Evolutionary conservation across 177 flowering plant genomes (phyloP).

Genomic region (Vitis hybrid): DNA sequence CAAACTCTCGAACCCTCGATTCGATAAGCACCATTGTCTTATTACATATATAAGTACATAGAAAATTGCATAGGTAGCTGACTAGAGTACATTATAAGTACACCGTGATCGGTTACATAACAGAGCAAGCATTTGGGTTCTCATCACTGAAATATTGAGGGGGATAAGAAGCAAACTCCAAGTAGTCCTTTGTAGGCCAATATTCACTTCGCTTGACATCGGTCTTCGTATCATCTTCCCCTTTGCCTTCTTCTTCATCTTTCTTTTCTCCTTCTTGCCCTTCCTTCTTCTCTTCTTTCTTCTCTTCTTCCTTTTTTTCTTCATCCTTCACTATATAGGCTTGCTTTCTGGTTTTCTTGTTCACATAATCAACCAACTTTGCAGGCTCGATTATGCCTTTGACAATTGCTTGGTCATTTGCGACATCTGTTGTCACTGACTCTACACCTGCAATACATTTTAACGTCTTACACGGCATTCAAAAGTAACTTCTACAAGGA

Average conservation of each 20-base stretch:
- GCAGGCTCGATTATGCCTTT: slow-evolving; percentile 69
- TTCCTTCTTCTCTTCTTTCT: slow-evolving; percentile 34
- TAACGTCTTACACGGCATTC: not conserved
- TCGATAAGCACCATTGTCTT: not conserved
- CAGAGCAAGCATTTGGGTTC: slow-evolving; percentile 81
- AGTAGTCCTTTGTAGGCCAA: slow-evolving; percentile 51
- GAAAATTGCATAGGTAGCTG: slow-evolving; percentile 8
- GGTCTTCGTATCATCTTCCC: slow-evolving; percentile 38
- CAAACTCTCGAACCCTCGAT: not conserved
- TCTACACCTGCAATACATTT: slow-evolving; percentile 51
- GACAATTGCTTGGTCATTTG: slow-evolving; percentile 50
- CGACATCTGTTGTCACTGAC: slow-evolving; percentile 55
- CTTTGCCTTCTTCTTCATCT: slow-evolving; percentile 31
- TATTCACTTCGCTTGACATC: slow-evolving; percentile 58
- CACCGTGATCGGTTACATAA: slow-evolving; percentile 42
- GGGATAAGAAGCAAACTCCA: slow-evolving; percentile 49
- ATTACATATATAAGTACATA: slow-evolving; percentile 2
- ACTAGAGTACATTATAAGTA: slow-evolving; percentile 1
- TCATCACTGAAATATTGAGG: slow-evolving; percentile 87
- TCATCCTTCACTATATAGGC: slow-evolving; percentile 51
- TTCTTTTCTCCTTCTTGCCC: slow-evolving; percentile 14
- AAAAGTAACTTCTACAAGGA: not conserved
- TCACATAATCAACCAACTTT: slow-evolving; percentile 56
- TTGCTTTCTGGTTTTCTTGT: slow-evolving; percentile 61
- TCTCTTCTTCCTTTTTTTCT: slow-evolving; percentile 42